Base-by-base conservation (phyloP, 2,329 filamentous ascomycete species). In the Talaromyces sp. region DNA sequence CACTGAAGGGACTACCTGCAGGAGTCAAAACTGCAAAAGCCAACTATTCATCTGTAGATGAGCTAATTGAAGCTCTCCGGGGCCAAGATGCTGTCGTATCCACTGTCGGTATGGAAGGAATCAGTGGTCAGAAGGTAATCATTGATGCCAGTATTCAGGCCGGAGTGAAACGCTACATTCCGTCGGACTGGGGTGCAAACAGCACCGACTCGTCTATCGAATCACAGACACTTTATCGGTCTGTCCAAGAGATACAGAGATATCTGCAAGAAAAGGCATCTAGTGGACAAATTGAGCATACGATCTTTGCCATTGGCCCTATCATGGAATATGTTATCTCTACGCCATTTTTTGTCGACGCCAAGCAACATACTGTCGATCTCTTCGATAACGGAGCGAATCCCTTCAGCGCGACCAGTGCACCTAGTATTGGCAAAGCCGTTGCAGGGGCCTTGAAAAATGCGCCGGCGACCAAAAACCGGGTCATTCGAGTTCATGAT, bases 321-420 rank as follows among this genome's bases (percentile, higher is more conserved):
- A 44, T 54, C 20, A 17, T 54, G 20, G 47, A 54, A 35, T 54
- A 46, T 36, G 51, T 54, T 27, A 54, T 54, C 40, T 50, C 51
- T 5, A 50, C 40, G 33, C 40, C 47, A 2, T 54, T 54, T 22
- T 30, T 54, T 16, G 48, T 33, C n/a, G 41, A 54, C 17, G 27
- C 29, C 11, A 39, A 40, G 13, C 44, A 41, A 4, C 51, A 54
- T 2, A 37, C 20, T 11, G 41, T n/a, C 29, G 37, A 17, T 4
- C 6, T 45, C 1, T 53, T 40, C 24, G 51, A 50, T 22, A 27
- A 45, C 17, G 46, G 51, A 17, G 22, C 17, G 9, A 32, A 45
- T 20, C n/a, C 32, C 10, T 49, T 53, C 22, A 49, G 51, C 22
- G 39, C 33, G 4, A 53, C 39, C 2, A 49, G 46, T 20, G 24